Conservation (phyloP, 176 grass and related monocot genomes). For the Ananas comosus region DNA sequence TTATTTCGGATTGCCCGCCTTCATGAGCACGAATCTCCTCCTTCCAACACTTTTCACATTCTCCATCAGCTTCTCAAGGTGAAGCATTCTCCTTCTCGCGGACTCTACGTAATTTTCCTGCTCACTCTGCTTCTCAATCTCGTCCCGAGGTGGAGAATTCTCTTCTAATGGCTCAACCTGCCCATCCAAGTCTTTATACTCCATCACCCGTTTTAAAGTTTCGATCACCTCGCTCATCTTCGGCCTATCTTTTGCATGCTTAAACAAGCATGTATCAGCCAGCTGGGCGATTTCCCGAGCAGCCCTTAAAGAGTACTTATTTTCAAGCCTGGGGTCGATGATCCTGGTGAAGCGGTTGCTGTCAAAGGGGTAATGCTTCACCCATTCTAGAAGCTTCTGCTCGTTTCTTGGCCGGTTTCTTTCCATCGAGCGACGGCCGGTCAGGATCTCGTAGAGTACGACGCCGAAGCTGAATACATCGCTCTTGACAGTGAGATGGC, state of each 20-base stretch:
- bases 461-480: conserved; percentile 93
- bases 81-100: conserved; percentile 2
- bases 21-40: conserved; percentile 20
- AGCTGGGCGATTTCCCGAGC: conserved; percentile 52
- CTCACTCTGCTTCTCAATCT: background rate
- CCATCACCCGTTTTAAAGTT: conserved; percentile 37
- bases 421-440: conserved; percentile 62
- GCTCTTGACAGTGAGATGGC: conserved; percentile 68
- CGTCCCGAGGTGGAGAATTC: background rate
- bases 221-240: conserved; percentile 47
- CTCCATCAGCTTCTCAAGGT: conserved; percentile 6
- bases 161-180: conserved; percentile 3
- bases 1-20: background rate
- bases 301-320: conserved; percentile 37
- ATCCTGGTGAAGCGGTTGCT: conserved; percentile 39
- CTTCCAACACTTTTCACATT: conserved; percentile 1
- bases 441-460: conserved; percentile 78
- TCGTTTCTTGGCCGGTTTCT: conserved; percentile 43
- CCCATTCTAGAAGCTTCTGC: conserved; percentile 21
- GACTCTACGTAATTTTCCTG: conserved; percentile 3
- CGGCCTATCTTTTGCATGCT: conserved; percentile 64
- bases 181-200: conserved; percentile 10
- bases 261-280: conserved; percentile 61
- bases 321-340: conserved; percentile 67
- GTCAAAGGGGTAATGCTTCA: conserved; percentile 36